These are phyloP conservation scores for Hirschfeldia incana DNA, from an alignment of 345 rosid species.

Conservation along the genomic window DNA sequence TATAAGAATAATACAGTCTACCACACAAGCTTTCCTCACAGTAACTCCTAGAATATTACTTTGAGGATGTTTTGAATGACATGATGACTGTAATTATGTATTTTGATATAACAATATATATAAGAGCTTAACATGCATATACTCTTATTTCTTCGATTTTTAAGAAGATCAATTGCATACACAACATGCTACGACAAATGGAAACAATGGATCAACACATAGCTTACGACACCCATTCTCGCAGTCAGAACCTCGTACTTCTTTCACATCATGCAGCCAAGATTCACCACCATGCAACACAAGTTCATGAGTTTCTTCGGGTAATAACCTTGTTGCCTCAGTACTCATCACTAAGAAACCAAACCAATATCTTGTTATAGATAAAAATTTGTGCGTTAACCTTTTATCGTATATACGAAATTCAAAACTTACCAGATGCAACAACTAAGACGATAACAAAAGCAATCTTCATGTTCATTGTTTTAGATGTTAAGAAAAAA, in stretches of 20 bases:
- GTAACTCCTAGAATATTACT: too few relatives aligned
- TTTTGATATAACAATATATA: not conserved
- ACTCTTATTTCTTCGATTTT: not conserved
- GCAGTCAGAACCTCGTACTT: not conserved
- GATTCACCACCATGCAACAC: not conserved
- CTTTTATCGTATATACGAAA: not conserved
- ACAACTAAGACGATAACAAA: not conserved
- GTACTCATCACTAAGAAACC: not conserved
- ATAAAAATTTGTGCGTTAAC: not conserved
- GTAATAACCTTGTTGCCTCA: not conserved
- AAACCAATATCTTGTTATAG: not conserved
- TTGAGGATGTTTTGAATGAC: not conserved
- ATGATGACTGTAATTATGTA: too few relatives aligned
- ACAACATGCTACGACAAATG: not conserved
- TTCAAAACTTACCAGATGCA: not conserved
- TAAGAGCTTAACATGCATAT: not conserved
- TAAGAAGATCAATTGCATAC: not conserved
- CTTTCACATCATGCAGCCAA: not conserved
- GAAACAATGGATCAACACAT: not conserved
- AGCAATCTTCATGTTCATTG: not conserved
- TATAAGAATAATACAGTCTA: too few relatives aligned
- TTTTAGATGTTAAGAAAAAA: not conserved
- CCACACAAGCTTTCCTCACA: too few relatives aligned
- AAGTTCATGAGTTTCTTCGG: not conserved
- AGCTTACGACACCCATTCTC: not conserved